Base-by-base conservation (phyloP, 768 basidiomycete species). In the Rhizopogon vesiculosus region DNA sequence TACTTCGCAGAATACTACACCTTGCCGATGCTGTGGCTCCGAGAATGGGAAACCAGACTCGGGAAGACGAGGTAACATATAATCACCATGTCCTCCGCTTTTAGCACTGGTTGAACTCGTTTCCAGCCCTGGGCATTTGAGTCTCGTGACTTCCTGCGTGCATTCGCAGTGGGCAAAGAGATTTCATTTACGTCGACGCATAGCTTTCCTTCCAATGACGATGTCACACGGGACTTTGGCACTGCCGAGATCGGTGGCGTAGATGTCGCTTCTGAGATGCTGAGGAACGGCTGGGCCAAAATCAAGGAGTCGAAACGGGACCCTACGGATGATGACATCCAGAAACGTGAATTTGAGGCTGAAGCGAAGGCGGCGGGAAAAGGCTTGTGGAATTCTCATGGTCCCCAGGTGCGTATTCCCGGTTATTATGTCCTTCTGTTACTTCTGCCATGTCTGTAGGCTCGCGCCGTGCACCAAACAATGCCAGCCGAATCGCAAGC, bases 261-360 rank as follows among this genome's bases (percentile, higher is more conserved):
- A 51, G 92, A 95, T 63, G 70, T 95, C 19, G 76, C 84, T 4
- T 77, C 78, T 0, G 90, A 93, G 66, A 69, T 96, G n/a, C 78
- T 98, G 41, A 83, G 79, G 65, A 83, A 81, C 57, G 97, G 96
- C n/a, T 98, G 93, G 93, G 92, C 84, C 10, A 95, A 91, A 72
- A 74, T 93, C 42, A 93, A 97, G 70, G 96, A 98, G 58, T 71
- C 80, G 42, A 93, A 88, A 70, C 83, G 90, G 18, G 92, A 95
- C 42, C 81, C 85, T 16, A 86, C 87, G 1, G 89, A 93, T 22
- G 87, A 92, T 28, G 88, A 94, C 66, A 64, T 76, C 51, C 86
- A 75, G 61, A 85, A 84, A 63, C 83, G 81, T 42, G 88, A 90
- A 16, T 69, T 89, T 28, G 92, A 96, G 69, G 79, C 74, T 16